phyloP scores from a whole-genome alignment of 1,284 basidiomycete species.

The Schizophyllum amplum region DNA sequence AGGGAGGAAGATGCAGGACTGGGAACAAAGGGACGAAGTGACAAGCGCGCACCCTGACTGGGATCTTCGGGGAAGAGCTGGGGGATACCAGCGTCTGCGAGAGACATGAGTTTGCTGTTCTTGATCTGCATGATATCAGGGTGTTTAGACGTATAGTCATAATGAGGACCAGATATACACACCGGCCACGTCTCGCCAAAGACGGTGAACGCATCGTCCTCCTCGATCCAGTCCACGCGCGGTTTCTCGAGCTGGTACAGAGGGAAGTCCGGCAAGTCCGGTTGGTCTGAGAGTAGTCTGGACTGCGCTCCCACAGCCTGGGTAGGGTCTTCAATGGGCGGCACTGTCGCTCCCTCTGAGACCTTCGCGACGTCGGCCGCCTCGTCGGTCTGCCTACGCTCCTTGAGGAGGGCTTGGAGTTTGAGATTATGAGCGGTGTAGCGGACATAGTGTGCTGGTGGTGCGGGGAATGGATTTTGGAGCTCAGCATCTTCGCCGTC shows the following conservation, averaged over 20 bases:
- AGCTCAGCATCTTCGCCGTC: conserved; percentile 68
- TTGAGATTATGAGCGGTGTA: conserved; percentile 64
- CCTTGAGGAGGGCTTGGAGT: conserved; percentile 50
- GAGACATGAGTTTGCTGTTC: conserved; percentile 66
- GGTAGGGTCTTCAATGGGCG: conserved; percentile 15
- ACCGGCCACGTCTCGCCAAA: conserved; percentile 82
- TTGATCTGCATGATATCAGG: conserved; percentile 33
- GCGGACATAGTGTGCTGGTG: conserved; percentile 68
- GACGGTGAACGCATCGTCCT: conserved; percentile 55
- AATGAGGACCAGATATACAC: conserved; percentile 17
- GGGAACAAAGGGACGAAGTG: not conserved
- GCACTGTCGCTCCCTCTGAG: conserved; percentile 15
- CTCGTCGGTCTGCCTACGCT: conserved; percentile 25
- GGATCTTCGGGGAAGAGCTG: conserved; percentile 69
- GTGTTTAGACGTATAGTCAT: conserved; percentile 11
- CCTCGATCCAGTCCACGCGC: conserved; percentile 76
- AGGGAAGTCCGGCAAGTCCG: conserved; percentile 65
- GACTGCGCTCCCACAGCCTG: conserved; percentile 41
- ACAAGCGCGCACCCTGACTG: conserved; percentile 39
- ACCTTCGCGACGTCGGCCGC: conserved; percentile 4
- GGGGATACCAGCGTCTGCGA: conserved; percentile 61
- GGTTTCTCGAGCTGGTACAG: conserved; percentile 68
- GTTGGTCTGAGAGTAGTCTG: conserved; percentile 54
- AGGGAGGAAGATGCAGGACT: too few relatives aligned
- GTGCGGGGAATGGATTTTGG: conserved; percentile 75